Evolutionary conservation across 495 filamentous ascomycete species (phyloP).

Genomic region (Penicilliopsis zonata): DNA sequence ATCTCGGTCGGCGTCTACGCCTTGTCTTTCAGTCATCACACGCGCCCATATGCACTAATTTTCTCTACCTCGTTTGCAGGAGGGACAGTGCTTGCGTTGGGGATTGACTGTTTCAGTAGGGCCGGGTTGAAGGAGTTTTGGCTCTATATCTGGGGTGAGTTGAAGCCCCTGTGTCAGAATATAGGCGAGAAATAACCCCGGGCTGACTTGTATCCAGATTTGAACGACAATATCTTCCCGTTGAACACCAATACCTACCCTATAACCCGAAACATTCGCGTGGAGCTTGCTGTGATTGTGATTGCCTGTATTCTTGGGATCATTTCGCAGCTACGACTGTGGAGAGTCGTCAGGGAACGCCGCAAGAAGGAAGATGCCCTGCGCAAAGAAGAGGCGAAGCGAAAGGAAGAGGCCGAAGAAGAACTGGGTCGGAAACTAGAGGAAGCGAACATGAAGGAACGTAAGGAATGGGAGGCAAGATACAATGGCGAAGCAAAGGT

Average conservation of each 20-base stretch:
- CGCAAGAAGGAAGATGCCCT: conserved; percentile 48
- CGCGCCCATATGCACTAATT: conserved; percentile 67
- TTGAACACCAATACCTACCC: conserved; percentile 65
- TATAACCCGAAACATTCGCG: conserved; percentile 72
- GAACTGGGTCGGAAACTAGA: conserved; percentile 56
- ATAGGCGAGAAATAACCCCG: conserved; percentile 1
- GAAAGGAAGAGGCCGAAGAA: conserved; percentile 58
- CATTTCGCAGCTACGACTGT: conserved; percentile 74
- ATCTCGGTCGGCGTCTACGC: conserved; percentile 56
- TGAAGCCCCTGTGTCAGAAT: background rate
- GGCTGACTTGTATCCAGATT: conserved; percentile 30
- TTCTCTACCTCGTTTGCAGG: conserved; percentile 67
- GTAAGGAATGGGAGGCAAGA: conserved; percentile 66
- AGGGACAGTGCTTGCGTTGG: conserved; percentile 63
- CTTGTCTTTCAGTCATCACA: conserved; percentile 69
- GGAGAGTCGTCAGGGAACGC: conserved; percentile 73
- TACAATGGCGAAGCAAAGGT: conserved; percentile 48
- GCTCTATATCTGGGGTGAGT: conserved; percentile 81
- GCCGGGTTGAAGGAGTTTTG: conserved; percentile 93
- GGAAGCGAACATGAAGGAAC: conserved; percentile 52
- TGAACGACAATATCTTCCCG: conserved; percentile 75
- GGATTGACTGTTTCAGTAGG: conserved; percentile 82
- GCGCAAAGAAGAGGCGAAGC: conserved; percentile 40
- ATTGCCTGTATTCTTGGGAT: conserved; percentile 63
- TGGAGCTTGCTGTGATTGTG: conserved; percentile 71